A percentile compares a stretch with the other conserved stretches of the same genome.
phyloP scores from a whole-genome alignment of 192 early-diverging fungal species.

The Linnemannia hyalina region DNA sequence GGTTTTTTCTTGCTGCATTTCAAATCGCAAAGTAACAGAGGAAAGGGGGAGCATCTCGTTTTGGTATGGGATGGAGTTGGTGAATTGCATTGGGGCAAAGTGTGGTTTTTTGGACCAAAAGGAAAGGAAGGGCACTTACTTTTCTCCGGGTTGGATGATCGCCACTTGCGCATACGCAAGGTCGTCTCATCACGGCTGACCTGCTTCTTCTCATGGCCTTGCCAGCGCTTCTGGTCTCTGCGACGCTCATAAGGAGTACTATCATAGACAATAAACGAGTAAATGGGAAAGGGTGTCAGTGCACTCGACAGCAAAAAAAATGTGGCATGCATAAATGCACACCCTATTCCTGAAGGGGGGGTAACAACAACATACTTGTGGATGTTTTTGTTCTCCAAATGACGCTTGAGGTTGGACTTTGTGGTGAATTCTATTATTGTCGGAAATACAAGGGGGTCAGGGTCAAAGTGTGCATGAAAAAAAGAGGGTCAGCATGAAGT shows the following conservation, averaged over 20 bases:
- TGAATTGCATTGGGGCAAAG: neutral
- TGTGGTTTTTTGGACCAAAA: neutral
- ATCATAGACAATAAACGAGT: neutral
- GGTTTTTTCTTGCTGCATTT: neutral
- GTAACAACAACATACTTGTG: conserved; percentile 52
- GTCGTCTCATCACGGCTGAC: conserved; percentile 67
- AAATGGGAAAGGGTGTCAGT: neutral
- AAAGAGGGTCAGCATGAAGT: neutral
- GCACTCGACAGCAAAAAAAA: neutral
- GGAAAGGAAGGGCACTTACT: conserved; percentile 24
- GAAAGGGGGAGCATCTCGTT: conserved; percentile 56
- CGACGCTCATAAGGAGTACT: conserved; percentile 64
- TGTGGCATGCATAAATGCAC: conserved; percentile 1
- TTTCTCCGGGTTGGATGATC: conserved; percentile 65
- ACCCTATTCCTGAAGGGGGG: neutral
- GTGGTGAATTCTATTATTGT: conserved; percentile 41
- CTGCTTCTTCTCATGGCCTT: conserved; percentile 66
- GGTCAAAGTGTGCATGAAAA: neutral
- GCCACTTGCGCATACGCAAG: conserved; percentile 65
- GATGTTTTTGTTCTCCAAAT: conserved; percentile 67
- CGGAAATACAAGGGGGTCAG: neutral
- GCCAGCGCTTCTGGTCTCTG: conserved; percentile 67
- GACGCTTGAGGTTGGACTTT: conserved; percentile 58
- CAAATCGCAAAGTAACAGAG: neutral
- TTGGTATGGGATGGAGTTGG: neutral